A percentile compares a stretch with the other conserved stretches of the same genome.
Evolutionary conservation across 345 rosid species (phyloP).

Genomic region (Kandelia obovata): DNA sequence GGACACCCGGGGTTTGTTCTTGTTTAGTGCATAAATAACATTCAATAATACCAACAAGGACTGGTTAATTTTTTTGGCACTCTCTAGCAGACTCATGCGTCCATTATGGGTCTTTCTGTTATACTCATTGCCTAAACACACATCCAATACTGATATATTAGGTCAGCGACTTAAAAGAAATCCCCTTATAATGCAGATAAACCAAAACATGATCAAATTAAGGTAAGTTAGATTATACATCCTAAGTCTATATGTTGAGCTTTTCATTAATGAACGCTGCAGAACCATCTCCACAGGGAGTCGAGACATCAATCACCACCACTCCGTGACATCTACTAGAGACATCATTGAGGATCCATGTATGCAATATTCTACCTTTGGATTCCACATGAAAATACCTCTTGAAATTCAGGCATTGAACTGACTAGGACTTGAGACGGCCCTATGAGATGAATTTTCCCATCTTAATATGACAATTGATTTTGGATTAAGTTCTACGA

Average conservation of each 20-base stretch:
- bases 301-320: slow-evolving; percentile 59
- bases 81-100: slow-evolving; percentile 78
- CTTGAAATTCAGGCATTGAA: slow-evolving; percentile 57
- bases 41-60: slow-evolving; percentile 81
- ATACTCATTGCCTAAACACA: slow-evolving; percentile 73
- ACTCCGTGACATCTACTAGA: slow-evolving; percentile 94
- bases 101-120: slow-evolving; percentile 78
- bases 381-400: slow-evolving; percentile 52
- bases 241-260: slow-evolving; percentile 86
- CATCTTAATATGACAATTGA: slow-evolving; percentile 63
- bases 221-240: slow-evolving; percentile 34
- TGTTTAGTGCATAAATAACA: slow-evolving; percentile 81
- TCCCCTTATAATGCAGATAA: slow-evolving; percentile 8
- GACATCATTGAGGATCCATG: slow-evolving; percentile 70
- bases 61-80: slow-evolving; percentile 68
- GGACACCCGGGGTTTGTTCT: slow-evolving; percentile 57
- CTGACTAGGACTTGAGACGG: slow-evolving; percentile 50
- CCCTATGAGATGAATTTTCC: slow-evolving; percentile 71
- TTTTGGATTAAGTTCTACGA: slow-evolving; percentile 46
- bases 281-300: slow-evolving; percentile 36
- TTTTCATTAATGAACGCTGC: slow-evolving; percentile 46
- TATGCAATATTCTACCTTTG: slow-evolving; percentile 76
- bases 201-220: not conserved
- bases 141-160: not conserved
- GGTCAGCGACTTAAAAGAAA: not conserved